Percentiles rank a stretch among this genome's conserved stretches.
Conservation (phyloP, 768 basidiomycete genomes). For the Boletus reticuloceps region DNA sequence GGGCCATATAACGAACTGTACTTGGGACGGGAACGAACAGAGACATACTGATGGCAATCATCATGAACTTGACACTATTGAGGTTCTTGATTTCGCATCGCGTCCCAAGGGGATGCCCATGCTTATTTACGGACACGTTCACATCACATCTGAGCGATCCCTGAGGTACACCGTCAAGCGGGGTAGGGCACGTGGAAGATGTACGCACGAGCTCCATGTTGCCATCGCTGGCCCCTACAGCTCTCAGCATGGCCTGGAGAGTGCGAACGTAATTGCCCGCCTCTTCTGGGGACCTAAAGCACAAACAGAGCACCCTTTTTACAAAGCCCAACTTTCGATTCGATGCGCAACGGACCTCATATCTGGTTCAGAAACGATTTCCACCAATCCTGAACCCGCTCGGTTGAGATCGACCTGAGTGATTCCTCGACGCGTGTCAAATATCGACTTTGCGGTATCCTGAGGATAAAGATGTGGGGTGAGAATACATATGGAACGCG, state of each 20-base stretch:
- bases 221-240: constrained; percentile 86
- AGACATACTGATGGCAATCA: constrained; percentile 75
- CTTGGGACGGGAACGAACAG: background rate
- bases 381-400: constrained; percentile 87
- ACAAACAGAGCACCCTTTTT: background rate
- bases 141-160: constrained; percentile 95
- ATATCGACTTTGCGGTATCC: constrained; percentile 91
- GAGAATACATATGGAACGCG: background rate
- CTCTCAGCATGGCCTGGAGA: constrained; percentile 76
- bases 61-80: constrained; percentile 50
- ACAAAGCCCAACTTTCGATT: background rate
- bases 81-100: constrained; percentile 7
- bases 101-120: constrained; percentile 59
- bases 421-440: constrained; percentile 45
- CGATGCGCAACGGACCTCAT: constrained; percentile 47
- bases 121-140: constrained; percentile 85
- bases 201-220: constrained; percentile 92
- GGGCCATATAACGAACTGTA: background rate
- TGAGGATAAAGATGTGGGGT: constrained; percentile 27
- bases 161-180: constrained; percentile 38
- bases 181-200: background rate
- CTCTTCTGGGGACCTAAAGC: constrained; percentile 73
- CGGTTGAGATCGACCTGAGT: constrained; percentile 85
- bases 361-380: constrained; percentile 95
- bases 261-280: constrained; percentile 83